A percentile compares a stretch with the other conserved stretches of the same genome.
Conservation (phyloP, 2,329 filamentous ascomycete species). For the Nothophaeocryptopus gaeumannii region DNA sequence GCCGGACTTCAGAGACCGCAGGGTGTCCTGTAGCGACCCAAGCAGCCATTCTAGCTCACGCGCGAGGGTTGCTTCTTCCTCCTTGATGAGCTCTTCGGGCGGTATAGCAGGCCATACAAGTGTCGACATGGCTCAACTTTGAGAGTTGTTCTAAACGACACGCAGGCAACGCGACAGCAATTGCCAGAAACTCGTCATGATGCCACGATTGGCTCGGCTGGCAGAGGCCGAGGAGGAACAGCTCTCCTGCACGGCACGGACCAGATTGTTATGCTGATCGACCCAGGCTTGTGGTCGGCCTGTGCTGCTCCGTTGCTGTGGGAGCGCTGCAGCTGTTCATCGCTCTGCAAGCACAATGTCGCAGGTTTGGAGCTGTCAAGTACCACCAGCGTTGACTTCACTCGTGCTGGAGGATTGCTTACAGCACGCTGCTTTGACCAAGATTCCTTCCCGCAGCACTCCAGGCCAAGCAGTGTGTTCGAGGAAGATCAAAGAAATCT, state of each 20-base stretch:
- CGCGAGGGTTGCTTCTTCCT: slow-evolving; percentile 55
- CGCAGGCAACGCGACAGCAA: background rate
- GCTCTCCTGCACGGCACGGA: too few relatives aligned
- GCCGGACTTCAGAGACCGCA: slow-evolving; percentile 63
- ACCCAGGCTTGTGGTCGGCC: too few relatives aligned
- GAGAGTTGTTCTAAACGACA: background rate
- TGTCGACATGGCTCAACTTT: slow-evolving; percentile 52
- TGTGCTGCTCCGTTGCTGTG: background rate
- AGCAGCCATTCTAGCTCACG: slow-evolving; percentile 64
- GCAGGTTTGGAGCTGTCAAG: too few relatives aligned
- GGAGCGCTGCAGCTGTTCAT: background rate
- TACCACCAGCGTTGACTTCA: too few relatives aligned
- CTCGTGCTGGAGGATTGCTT: too few relatives aligned
- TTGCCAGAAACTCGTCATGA: background rate
- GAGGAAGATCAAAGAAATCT: too few relatives aligned
- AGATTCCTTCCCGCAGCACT: too few relatives aligned
- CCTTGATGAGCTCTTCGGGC: slow-evolving; percentile 48
- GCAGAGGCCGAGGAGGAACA: too few relatives aligned
- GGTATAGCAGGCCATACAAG: slow-evolving; percentile 60
- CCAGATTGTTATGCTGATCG: too few relatives aligned
- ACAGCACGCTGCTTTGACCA: too few relatives aligned
- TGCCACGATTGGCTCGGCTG: too few relatives aligned
- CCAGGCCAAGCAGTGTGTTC: too few relatives aligned
- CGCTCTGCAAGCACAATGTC: background rate
- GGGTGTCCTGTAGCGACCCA: slow-evolving; percentile 57